These are phyloP conservation scores for Dothistroma septosporum DNA, from an alignment of 2,329 filamentous ascomycete genomes.

Conservation along the genomic window DNA sequence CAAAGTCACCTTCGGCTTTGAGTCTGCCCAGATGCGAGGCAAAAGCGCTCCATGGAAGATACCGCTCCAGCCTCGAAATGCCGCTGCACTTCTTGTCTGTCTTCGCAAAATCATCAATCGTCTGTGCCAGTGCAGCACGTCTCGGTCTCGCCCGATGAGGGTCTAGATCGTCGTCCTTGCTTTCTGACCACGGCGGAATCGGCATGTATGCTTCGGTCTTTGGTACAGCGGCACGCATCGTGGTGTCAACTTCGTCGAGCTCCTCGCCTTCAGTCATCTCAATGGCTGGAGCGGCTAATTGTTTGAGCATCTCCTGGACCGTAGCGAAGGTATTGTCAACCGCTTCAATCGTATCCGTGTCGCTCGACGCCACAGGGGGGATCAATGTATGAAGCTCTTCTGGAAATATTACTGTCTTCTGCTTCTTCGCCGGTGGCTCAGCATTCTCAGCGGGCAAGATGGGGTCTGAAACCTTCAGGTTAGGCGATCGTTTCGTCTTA, in stretches of 20 bases:
- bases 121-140: conserved; percentile 27
- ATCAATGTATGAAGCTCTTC: conserved; percentile 37
- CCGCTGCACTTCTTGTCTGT: conserved; percentile 41
- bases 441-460: conserved; percentile 40
- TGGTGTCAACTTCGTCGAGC: conserved; percentile 46
- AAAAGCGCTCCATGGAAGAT: conserved; percentile 49
- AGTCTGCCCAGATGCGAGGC: conserved; percentile 38
- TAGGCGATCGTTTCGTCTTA: conserved; percentile 31
- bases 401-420: conserved; percentile 40
- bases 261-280: conserved; percentile 42
- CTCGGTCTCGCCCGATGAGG: conserved; percentile 14
- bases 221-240: conserved; percentile 48
- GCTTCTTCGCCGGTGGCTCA: conserved; percentile 38
- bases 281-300: conserved; percentile 37
- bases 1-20: conserved; percentile 40
- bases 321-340: conserved; percentile 33
- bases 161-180: conserved; percentile 24
- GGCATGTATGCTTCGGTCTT: conserved; percentile 43
- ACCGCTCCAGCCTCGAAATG: conserved; percentile 37
- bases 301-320: conserved; percentile 35
- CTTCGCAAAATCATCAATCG: conserved; percentile 25
- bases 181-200: conserved; percentile 46
- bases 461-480: conserved; percentile 46
- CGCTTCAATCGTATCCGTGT: conserved; percentile 14
- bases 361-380: conserved; percentile 29